phyloP scores from a whole-genome alignment of 2,329 filamentous ascomycete species.

The Fusarium sterilihyphosum region DNA sequence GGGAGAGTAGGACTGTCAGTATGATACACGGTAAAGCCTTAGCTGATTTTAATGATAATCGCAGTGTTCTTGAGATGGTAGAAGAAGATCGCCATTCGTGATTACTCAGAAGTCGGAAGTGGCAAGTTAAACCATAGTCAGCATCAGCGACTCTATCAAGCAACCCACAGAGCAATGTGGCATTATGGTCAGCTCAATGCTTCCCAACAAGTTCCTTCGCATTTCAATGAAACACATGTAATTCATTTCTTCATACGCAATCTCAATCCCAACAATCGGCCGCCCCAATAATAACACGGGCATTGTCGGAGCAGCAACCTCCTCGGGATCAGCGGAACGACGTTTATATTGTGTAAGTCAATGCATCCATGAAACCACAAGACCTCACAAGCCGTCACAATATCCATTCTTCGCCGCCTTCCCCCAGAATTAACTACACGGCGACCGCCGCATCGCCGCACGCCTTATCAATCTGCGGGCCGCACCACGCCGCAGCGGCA shows the following conservation, averaged over 20 bases:
- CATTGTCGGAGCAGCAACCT: background rate
- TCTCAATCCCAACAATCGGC: background rate
- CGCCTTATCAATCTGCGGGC: slow-evolving; percentile 8
- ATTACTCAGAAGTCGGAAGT: background rate
- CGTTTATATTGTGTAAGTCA: background rate
- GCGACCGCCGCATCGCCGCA: background rate
- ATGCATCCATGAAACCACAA: background rate
- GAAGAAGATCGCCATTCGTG: rapidly evolving
- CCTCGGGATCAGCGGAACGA: background rate
- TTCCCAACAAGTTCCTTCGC: background rate
- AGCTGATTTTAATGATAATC: rapidly evolving
- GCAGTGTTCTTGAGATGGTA: rapidly evolving
- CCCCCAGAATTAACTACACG: too few species aligned
- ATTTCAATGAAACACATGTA: background rate
- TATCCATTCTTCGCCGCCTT: background rate
- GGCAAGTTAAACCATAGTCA: background rate
- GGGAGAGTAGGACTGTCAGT: rapidly evolving
- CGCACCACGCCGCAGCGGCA: slow-evolving; percentile 19
- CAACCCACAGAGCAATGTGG: rapidly evolving
- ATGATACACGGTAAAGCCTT: rapidly evolving
- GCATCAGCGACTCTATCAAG: background rate
- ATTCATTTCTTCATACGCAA: rapidly evolving
- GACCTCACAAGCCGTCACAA: too few species aligned
- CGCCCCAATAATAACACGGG: background rate
- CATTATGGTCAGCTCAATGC: background rate